Percentiles rank a stretch among this genome's conserved stretches.
Evolutionary conservation across 805 yeast species (phyloP).

Genomic region (Myxozyma kluyveri): DNA sequence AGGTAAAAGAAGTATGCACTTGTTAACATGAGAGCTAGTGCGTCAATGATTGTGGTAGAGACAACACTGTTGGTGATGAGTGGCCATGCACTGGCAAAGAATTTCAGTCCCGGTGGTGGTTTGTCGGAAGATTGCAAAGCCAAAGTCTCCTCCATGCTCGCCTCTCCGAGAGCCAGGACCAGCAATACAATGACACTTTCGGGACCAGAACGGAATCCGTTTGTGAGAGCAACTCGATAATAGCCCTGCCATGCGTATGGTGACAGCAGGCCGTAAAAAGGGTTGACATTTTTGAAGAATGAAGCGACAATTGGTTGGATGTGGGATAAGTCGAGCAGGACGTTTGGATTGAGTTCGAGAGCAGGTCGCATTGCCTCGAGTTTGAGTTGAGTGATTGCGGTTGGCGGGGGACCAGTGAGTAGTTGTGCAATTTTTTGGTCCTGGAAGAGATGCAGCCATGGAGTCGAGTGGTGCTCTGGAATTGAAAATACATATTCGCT

Average conservation of each 20-base stretch:
- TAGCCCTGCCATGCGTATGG: slow-evolving; percentile 18
- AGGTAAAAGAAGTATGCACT: slow-evolving; percentile 18
- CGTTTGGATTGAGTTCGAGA: slow-evolving; percentile 8
- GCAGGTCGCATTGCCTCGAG: slow-evolving; percentile 13
- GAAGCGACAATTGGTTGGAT: slow-evolving; percentile 18
- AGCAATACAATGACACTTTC: slow-evolving; percentile 18
- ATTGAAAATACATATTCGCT: slow-evolving; percentile 18
- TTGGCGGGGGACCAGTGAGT: slow-evolving; percentile 2
- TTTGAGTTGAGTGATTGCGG: slow-evolving; percentile 3
- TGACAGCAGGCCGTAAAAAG: slow-evolving; percentile 19
- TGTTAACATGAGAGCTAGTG: slow-evolving; percentile 17
- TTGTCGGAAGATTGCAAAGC: background rate
- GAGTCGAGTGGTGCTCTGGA: slow-evolving; percentile 22
- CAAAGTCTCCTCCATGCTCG: slow-evolving; percentile 1
- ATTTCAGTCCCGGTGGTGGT: slow-evolving; percentile 13
- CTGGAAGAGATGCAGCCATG: slow-evolving; percentile 19
- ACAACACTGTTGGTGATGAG: slow-evolving; percentile 7
- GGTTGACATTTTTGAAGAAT: slow-evolving; percentile 17
- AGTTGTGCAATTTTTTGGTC: slow-evolving; percentile 6
- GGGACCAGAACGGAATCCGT: slow-evolving; percentile 20
- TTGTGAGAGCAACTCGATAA: slow-evolving; percentile 14
- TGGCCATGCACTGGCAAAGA: slow-evolving; percentile 21
- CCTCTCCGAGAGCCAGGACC: slow-evolving; percentile 23
- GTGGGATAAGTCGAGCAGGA: slow-evolving; percentile 20
- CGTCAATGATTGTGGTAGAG: slow-evolving; percentile 14